Evolutionary conservation across 2,329 filamentous ascomycete genomes (phyloP).

Genomic region (Epicoccum nigrum): DNA sequence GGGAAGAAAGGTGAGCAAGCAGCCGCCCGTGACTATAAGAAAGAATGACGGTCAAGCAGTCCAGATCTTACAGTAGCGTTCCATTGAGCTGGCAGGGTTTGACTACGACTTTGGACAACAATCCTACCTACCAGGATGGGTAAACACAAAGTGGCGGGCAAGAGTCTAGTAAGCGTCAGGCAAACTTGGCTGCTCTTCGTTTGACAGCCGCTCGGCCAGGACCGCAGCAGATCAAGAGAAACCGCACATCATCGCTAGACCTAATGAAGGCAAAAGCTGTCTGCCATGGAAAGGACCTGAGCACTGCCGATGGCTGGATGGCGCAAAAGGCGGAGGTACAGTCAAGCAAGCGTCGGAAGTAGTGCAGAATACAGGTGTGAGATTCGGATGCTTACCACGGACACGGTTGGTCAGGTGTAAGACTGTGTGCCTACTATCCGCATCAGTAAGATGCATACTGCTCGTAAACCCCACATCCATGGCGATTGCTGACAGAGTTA

Average conservation of each 20-base stretch:
- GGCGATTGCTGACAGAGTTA: slow-evolving; percentile 36
- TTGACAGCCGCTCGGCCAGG: slow-evolving; percentile 23
- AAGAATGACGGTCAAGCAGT: slow-evolving; percentile 24
- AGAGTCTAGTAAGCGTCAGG: slow-evolving; percentile 32
- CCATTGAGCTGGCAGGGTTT: slow-evolving; percentile 36
- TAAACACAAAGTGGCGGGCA: slow-evolving; percentile 30
- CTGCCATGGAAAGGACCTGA: slow-evolving; percentile 29
- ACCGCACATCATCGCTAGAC: slow-evolving; percentile 28
- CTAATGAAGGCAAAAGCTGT: slow-evolving; percentile 20
- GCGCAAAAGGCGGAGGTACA: slow-evolving; percentile 28
- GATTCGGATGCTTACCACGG: slow-evolving; percentile 29
- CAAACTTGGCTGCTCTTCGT: slow-evolving; percentile 20
- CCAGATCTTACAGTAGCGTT: slow-evolving; percentile 31
- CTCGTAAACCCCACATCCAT: slow-evolving; percentile 21
- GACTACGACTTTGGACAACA: slow-evolving; percentile 30
- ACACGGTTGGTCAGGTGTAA: slow-evolving; percentile 22
- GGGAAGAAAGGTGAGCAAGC: slow-evolving; percentile 18
- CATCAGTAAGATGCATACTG: slow-evolving; percentile 29
- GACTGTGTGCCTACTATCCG: slow-evolving; percentile 21
- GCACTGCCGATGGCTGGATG: slow-evolving; percentile 26
- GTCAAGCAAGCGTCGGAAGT: slow-evolving; percentile 25
- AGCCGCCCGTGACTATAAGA: slow-evolving; percentile 38
- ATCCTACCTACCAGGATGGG: slow-evolving; percentile 34
- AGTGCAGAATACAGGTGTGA: slow-evolving; percentile 29
- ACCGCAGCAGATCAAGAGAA: slow-evolving; percentile 22